These are phyloP conservation scores for Oryza brachyantha DNA, from an alignment of 176 grass and related monocot species.

Conservation along the genomic window DNA sequence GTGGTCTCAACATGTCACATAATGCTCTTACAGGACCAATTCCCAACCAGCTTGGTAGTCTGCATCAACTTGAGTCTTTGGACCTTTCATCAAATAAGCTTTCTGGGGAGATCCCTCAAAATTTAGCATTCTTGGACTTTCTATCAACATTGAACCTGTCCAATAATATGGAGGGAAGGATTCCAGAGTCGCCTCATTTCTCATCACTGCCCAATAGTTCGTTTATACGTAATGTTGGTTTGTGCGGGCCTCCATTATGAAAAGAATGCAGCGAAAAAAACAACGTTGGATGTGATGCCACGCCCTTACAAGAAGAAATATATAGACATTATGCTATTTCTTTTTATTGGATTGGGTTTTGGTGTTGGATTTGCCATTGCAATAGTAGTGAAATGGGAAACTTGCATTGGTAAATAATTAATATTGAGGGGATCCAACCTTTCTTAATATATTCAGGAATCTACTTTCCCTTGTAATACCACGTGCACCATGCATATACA, in stretches of 20 bases:
- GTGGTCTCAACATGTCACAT: conserved; percentile 10
- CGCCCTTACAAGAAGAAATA: not conserved
- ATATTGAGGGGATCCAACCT: not conserved
- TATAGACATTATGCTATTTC: not conserved
- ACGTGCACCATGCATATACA: too few species aligned
- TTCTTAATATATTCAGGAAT: not conserved
- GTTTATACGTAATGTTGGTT: not conserved
- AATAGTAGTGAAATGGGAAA: not conserved
- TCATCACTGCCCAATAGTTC: not conserved
- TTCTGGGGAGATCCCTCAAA: conserved; percentile 25
- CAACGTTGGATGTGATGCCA: not conserved
- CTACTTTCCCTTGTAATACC: too few species aligned
- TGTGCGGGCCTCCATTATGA: conserved; percentile 13
- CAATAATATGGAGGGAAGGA: conserved; percentile 35
- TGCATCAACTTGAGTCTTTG: conserved; percentile 32
- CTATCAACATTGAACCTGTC: conserved; percentile 38
- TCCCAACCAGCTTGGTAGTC: not conserved
- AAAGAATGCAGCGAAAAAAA: not conserved
- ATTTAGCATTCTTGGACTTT: conserved; percentile 29
- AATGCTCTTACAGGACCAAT: conserved; percentile 18
- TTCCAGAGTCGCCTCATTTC: conserved; percentile 28
- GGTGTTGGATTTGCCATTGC: conserved; percentile 19
- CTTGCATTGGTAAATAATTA: not conserved
- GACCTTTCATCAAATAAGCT: conserved; percentile 44
- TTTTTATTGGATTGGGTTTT: conserved; percentile 18